Conservation (phyloP, 208 protist species). For the Trypanosoma rangeli region DNA sequence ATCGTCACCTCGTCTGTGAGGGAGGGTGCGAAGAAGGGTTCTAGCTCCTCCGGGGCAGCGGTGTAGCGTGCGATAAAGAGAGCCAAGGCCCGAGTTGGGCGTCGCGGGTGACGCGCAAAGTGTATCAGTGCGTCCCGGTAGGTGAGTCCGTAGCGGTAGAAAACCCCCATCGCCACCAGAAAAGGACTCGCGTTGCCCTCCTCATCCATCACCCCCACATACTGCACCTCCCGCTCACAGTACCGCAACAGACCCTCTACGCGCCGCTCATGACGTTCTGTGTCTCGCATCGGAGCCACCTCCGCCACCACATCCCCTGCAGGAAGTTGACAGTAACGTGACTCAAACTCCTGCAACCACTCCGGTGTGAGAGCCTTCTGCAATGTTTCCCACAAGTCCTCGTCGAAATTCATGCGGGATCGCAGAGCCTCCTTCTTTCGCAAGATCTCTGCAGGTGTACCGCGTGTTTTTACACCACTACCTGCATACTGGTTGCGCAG, state of each 20-base stretch:
- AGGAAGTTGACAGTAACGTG: constrained; percentile 21
- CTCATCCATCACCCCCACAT: constrained; percentile 72
- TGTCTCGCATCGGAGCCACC: constrained; percentile 36
- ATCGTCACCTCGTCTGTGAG: constrained; percentile 77
- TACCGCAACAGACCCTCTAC: constrained; percentile 64
- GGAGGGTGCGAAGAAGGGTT: constrained; percentile 53
- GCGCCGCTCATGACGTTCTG: constrained; percentile 48
- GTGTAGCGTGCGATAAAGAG: constrained; percentile 75
- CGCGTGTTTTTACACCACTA: constrained; percentile 30
- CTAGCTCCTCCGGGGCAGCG: constrained; percentile 68
- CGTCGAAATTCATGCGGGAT: constrained; percentile 63
- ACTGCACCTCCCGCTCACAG: constrained; percentile 65
- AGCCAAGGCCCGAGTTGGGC: constrained; percentile 65
- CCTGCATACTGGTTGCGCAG: constrained; percentile 36
- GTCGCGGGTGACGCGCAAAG: constrained; percentile 68
- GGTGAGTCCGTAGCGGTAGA: constrained; percentile 42
- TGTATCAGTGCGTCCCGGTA: constrained; percentile 52
- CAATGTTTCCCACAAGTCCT: constrained; percentile 59
- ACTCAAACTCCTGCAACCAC: constrained; percentile 29
- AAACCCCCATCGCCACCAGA: constrained; percentile 61
- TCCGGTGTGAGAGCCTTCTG: constrained; percentile 27
- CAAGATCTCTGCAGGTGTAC: constrained; percentile 48
- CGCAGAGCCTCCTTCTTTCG: constrained; percentile 45
- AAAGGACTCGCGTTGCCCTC: constrained; percentile 76
- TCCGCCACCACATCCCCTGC: constrained; percentile 9